Percentiles rank a stretch among this genome's conserved stretches.
phyloP scores from a whole-genome alignment of 169 alveolate species.

The Eimeria nieschulzi region DNA sequence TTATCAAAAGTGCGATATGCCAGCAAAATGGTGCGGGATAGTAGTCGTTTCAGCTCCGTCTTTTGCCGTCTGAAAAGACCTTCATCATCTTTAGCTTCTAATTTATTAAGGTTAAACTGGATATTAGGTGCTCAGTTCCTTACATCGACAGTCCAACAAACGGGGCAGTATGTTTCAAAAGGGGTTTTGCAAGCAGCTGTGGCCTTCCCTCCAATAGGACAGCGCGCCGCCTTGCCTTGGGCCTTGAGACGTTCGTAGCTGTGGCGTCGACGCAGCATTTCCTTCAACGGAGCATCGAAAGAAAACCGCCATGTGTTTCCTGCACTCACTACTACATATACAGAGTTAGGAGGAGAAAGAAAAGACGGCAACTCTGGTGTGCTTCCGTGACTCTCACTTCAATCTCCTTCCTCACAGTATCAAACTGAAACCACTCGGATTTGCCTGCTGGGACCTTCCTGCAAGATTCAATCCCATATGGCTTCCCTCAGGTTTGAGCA shows the following conservation, averaged over 20 bases:
- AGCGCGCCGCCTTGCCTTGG: conserved; percentile 37
- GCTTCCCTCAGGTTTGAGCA: too few relatives aligned
- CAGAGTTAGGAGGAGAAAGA: too few relatives aligned
- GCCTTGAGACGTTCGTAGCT: conserved; percentile 55
- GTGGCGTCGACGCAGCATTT: conserved; percentile 53
- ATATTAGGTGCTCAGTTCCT: background rate
- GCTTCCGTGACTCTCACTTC: background rate
- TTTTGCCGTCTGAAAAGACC: too few relatives aligned
- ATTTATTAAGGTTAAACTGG: too few relatives aligned
- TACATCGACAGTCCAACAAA: conserved; percentile 41
- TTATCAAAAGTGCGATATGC: too few relatives aligned
- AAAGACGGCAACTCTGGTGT: too few relatives aligned
- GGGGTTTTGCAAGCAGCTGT: background rate
- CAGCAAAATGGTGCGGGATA: too few relatives aligned
- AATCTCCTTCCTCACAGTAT: conserved; percentile 29
- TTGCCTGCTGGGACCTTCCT: conserved; percentile 55
- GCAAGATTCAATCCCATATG: background rate
- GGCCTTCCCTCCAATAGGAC: conserved; percentile 6
- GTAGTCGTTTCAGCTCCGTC: too few relatives aligned
- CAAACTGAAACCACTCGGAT: conserved; percentile 54
- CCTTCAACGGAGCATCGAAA: background rate
- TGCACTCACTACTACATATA: background rate
- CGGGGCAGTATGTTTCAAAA: conserved; percentile 39
- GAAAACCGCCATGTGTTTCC: background rate
- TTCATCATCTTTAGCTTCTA: too few relatives aligned